These are phyloP conservation scores for Endothia cerciana DNA, from an alignment of 2,329 filamentous ascomycete species.

Conservation along the genomic window DNA sequence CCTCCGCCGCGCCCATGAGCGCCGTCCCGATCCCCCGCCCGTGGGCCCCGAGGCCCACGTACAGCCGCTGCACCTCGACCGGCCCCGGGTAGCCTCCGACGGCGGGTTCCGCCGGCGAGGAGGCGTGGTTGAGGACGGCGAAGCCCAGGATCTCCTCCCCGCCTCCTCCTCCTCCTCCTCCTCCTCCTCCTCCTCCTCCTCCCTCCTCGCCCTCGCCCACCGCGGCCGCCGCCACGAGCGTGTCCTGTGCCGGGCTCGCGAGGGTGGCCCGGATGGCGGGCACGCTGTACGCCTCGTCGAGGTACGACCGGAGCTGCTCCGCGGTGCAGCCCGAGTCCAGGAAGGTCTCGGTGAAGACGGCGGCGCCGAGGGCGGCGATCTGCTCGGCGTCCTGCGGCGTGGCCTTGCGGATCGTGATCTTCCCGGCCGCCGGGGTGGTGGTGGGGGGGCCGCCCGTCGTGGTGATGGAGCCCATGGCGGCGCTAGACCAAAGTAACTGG, in stretches of 20 bases:
- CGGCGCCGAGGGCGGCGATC: slow-evolving; percentile 41
- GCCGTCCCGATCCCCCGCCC: slow-evolving; percentile 44
- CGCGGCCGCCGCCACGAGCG: slow-evolving; percentile 36
- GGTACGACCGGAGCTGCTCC: slow-evolving; percentile 43
- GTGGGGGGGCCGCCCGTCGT: too few relatives aligned
- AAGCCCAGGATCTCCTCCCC: slow-evolving; percentile 43
- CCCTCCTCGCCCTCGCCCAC: too few relatives aligned
- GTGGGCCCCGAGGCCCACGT: slow-evolving; percentile 42
- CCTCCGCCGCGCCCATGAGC: slow-evolving; percentile 38
- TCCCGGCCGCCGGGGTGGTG: background rate
- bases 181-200: slow-evolving; percentile 30
- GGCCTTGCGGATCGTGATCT: slow-evolving; percentile 35
- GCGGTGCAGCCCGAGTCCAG: slow-evolving; percentile 44
- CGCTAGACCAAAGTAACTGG: too few relatives aligned
- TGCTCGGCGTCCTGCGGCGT: slow-evolving; percentile 34
- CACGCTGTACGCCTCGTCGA: slow-evolving; percentile 42
- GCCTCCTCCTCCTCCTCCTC: too few relatives aligned
- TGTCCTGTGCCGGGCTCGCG: slow-evolving; percentile 32
- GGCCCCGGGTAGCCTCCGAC: slow-evolving; percentile 35
- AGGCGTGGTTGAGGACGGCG: slow-evolving; percentile 42
- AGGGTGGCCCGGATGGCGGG: slow-evolving; percentile 35
- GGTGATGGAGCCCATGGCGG: background rate
- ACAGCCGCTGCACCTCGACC: slow-evolving; percentile 49
- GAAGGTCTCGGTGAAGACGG: slow-evolving; percentile 46
- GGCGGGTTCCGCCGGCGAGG: slow-evolving; percentile 39